Conservation (phyloP, 1,284 basidiomycete species). For the Ceratorhiza oryzae-sativae region DNA sequence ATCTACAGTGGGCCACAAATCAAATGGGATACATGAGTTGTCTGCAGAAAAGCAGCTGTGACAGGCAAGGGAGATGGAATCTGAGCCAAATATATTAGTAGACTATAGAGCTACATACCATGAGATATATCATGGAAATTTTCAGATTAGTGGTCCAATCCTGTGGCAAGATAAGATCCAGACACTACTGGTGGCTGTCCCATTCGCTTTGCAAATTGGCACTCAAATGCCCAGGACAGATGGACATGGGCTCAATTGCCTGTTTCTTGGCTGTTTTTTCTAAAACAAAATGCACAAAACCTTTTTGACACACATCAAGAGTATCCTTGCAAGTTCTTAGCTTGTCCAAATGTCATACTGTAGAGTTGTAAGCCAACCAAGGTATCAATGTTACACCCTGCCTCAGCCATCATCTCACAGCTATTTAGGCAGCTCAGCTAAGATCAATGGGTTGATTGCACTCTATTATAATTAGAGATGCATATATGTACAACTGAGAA, state of each 20-base stretch:
- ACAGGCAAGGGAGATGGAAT: not conserved
- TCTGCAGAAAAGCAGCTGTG: not conserved
- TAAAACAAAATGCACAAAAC: not conserved
- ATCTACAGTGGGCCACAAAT: slow-evolving; percentile 3
- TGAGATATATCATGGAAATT: not conserved
- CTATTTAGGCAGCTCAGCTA: not conserved
- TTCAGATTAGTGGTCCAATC: not conserved
- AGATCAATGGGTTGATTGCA: not conserved
- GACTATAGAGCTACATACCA: not conserved
- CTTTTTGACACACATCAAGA: not conserved
- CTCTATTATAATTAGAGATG: not conserved
- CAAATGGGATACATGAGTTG: not conserved
- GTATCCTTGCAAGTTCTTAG: not conserved
- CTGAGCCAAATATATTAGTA: not conserved
- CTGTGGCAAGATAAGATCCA: not conserved
- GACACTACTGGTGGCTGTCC: too few relatives aligned
- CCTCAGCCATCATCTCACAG: not conserved
- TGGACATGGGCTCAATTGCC: not conserved
- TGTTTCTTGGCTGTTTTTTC: not conserved
- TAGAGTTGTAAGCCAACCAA: not conserved
- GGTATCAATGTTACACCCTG: not conserved
- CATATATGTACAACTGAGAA: not conserved
- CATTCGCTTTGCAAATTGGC: too few relatives aligned
- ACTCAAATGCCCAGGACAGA: not conserved
- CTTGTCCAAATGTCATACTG: not conserved